Percentiles rank a stretch among this genome's conserved stretches.
phyloP scores from a whole-genome alignment of 768 basidiomycete genomes.

The Mycena alexandri region DNA sequence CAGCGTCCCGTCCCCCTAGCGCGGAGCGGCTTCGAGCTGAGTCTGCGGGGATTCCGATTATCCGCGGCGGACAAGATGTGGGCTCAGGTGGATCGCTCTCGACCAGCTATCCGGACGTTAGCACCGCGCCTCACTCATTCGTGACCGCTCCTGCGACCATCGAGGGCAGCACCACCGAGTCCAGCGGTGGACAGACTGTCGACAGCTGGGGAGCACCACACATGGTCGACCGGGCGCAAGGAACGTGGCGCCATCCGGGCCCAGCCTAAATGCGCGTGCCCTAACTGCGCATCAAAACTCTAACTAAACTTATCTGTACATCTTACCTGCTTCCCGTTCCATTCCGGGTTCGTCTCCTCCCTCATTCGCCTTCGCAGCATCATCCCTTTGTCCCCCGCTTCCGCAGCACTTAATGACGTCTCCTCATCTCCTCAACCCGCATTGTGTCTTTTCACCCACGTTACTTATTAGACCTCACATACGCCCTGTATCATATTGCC shows the following conservation, averaged over 20 bases:
- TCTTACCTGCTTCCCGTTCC: constrained; percentile 15
- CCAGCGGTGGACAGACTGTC: constrained; percentile 53
- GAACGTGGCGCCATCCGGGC: constrained; percentile 36
- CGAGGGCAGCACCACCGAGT: constrained; percentile 65
- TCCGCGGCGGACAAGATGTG: constrained; percentile 32
- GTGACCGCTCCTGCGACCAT: constrained; percentile 75
- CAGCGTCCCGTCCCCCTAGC: constrained; percentile 34
- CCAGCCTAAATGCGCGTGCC: constrained; percentile 25
- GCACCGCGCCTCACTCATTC: constrained; percentile 77
- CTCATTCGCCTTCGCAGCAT: constrained; percentile 20
- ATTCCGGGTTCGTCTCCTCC: constrained; percentile 2
- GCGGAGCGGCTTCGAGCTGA: constrained; percentile 33
- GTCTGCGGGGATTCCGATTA: constrained; percentile 43
- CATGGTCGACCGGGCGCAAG: constrained; percentile 55
- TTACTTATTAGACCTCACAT: constrained; percentile 50
- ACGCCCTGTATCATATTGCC: constrained; percentile 38
- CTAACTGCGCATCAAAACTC: constrained; percentile 1
- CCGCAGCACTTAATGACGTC: background rate
- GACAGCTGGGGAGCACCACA: constrained; percentile 62
- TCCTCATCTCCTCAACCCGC: constrained; percentile 1
- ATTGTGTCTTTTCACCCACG: constrained; percentile 36
- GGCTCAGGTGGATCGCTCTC: constrained; percentile 38
- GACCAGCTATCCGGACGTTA: constrained; percentile 70
- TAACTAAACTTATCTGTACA: constrained; percentile 30
- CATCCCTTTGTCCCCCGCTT: constrained; percentile 7